These are phyloP conservation scores for Malus hybrid DNA, from an alignment of 331 rosid genomes.

Conservation along the genomic window DNA sequence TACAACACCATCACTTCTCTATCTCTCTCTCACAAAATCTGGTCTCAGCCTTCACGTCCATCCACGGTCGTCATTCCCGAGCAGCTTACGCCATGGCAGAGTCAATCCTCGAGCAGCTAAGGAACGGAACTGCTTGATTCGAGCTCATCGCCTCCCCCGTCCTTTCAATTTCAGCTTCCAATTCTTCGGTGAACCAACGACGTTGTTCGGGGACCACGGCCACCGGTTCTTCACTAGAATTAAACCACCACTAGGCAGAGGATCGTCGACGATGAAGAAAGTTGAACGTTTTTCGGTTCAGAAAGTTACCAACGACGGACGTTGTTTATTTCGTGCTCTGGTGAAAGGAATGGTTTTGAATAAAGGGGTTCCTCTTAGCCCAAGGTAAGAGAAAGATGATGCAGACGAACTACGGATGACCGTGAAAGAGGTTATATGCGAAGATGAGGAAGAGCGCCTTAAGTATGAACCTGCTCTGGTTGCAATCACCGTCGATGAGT, in stretches of 20 bases:
- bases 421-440: constrained; percentile 79
- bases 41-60: background rate
- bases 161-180: constrained; percentile 42
- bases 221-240: constrained; percentile 68
- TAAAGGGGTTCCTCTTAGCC: constrained; percentile 57
- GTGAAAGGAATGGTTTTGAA: constrained; percentile 94
- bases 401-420: constrained; percentile 95
- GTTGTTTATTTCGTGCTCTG: constrained; percentile 90
- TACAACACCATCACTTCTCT: too few relatives aligned
- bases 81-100: constrained; percentile 27
- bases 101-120: constrained; percentile 55
- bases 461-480: constrained; percentile 69
- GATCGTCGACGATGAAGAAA: constrained; percentile 58
- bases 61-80: background rate
- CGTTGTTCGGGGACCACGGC: constrained; percentile 28
- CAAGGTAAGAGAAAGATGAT: constrained; percentile 65
- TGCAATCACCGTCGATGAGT: constrained; percentile 82
- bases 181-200: constrained; percentile 4
- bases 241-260: constrained; percentile 36
- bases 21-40: background rate
- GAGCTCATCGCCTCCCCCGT: constrained; percentile 61
- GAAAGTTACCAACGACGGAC: constrained; percentile 81
- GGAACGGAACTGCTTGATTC: constrained; percentile 58
- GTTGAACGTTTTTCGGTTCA: constrained; percentile 60
- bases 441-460: constrained; percentile 44